Base-by-base conservation (phyloP, 176 grass and related monocot species). In the Carex myosuroides region DNA sequence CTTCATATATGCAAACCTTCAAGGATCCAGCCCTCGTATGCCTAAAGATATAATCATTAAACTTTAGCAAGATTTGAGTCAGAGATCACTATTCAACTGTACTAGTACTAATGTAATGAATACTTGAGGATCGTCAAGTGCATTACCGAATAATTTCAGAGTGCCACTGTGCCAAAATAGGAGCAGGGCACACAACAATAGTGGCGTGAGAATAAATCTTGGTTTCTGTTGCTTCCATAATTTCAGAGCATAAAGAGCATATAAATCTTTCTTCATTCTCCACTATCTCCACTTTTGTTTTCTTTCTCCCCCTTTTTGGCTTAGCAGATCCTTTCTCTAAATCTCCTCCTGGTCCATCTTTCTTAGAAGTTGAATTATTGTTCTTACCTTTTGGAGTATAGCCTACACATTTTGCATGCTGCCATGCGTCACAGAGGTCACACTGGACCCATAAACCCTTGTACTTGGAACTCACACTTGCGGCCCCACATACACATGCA, bases 401-500 rank as follows among this genome's bases (percentile, higher is more conserved):
- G 79, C 90, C 95, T 87, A 98, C 92, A 89, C 95, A 98, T 87
- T 92, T 81, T 68, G 90, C 92, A 46, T 98, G 95, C 79, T 98
- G 95, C 95, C 95, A 98, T 71, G 95, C 90, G 83, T 98, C 95
- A 91, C 95, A 98, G 24, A 86, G 81, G 79, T 98, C 92, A 66
- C 95, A 98, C 76, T 98, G 92, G 37, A 98, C 83, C 95, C 95
- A 98, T 30, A 91, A 69, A 11, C 95, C 95, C 52, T 85, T 86
- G 69, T 98, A 98, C 39, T 86, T 86, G 84, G 86, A 93, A 86
- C 83, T 94, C 88, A 77, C 89, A 90, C 95, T 94, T 53, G 91
- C 95, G 37, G 95, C 95, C n/a, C 95, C 95, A 88, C 95, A 98
- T 65, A 93, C 87, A 85, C 95, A 98, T 85, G 94, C 95, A 83